These are phyloP conservation scores for Sorghum bicolor DNA, from an alignment of 176 grass and related monocot genomes.

Conservation along the genomic window DNA sequence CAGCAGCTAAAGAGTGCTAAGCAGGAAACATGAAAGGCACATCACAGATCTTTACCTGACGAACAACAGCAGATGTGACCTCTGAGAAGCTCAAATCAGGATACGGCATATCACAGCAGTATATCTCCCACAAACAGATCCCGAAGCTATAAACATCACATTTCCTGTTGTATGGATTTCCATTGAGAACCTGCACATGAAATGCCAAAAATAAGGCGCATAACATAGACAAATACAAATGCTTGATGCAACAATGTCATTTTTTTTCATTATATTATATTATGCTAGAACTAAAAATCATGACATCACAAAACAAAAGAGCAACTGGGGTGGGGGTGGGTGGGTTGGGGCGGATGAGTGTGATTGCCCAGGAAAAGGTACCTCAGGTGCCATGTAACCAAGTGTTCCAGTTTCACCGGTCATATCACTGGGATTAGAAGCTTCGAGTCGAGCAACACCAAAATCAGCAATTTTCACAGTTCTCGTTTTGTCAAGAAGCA, in stretches of 20 bases:
- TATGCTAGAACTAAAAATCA: neutral
- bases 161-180: conserved; percentile 90
- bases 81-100: conserved; percentile 89
- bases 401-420: conserved; percentile 95
- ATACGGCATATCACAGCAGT: conserved; percentile 99
- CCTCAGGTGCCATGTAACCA: conserved; percentile 99
- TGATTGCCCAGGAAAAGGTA: conserved; percentile 15
- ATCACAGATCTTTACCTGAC: conserved; percentile 57
- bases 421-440: conserved; percentile 91
- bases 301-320: neutral
- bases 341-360: no score
- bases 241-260: neutral
- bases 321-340: neutral
- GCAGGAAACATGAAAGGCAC: neutral
- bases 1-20: neutral
- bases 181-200: conserved; percentile 89
- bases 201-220: conserved; percentile 9
- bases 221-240: neutral
- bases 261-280: neutral
- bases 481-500: conserved; percentile 93
- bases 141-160: conserved; percentile 98
- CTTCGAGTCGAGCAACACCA: conserved; percentile 87
- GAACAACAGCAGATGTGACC: conserved; percentile 86
- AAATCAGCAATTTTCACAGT: conserved; percentile 95
- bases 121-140: conserved; percentile 90